Evolutionary conservation across 805 yeast genomes (phyloP).

Genomic region (Kurtzmaniella cleridarum): DNA sequence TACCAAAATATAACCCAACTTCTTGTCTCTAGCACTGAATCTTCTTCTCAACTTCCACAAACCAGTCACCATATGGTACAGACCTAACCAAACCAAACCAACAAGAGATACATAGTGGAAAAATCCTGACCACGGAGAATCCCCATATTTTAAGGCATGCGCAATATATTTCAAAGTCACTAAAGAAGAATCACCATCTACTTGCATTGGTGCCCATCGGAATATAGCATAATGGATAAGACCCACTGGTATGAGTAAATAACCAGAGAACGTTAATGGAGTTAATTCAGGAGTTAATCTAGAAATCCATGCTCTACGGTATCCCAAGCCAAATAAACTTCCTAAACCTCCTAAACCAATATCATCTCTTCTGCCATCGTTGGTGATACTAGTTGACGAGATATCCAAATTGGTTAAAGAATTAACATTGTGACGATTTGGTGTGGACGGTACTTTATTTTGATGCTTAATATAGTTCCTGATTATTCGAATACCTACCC

Average conservation of each 20-base stretch:
- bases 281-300: constrained; percentile 41
- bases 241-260: constrained; percentile 41
- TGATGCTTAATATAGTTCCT: constrained; percentile 23
- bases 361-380: constrained; percentile 34
- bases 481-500: constrained; percentile 40
- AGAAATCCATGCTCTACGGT: constrained; percentile 41
- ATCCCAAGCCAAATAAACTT: constrained; percentile 51
- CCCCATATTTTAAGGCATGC: constrained; percentile 19
- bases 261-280: constrained; percentile 60
- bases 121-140: constrained; percentile 5
- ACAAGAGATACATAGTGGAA: constrained; percentile 8
- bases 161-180: constrained; percentile 49
- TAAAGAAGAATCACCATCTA: constrained; percentile 62
- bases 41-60: constrained; percentile 40
- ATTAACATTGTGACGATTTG: constrained; percentile 6
- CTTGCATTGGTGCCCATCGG: constrained; percentile 44
- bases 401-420: not conserved
- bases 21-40: constrained; percentile 35
- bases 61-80: constrained; percentile 56
- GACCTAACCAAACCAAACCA: constrained; percentile 28
- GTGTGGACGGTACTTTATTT: constrained; percentile 2
- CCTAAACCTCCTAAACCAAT: constrained; percentile 60
- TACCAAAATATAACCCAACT: constrained; percentile 39
- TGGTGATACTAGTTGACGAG: constrained; percentile 16
- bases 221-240: constrained; percentile 42